Conservation (phyloP, 148 eudicot species). For the Fagopyrum homotropicum region DNA sequence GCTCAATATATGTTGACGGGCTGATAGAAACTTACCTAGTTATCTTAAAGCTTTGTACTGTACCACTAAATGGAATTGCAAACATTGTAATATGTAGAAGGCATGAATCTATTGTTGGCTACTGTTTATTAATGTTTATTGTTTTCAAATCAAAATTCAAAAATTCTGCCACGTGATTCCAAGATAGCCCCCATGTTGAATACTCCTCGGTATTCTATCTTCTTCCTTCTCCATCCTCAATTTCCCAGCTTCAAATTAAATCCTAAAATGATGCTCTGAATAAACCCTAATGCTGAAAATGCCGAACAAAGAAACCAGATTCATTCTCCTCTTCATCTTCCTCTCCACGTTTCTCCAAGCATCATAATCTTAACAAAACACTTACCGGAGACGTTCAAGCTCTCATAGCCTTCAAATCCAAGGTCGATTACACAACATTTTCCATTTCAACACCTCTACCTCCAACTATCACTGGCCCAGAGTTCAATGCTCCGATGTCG, state of each 20-base stretch:
- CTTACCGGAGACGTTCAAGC: slow-evolving; percentile 31
- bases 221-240: neutral
- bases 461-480: slow-evolving; percentile 44
- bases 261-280: slow-evolving; percentile 6
- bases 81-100: neutral
- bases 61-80: neutral
- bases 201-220: neutral
- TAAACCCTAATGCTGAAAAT: neutral
- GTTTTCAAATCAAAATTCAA: neutral
- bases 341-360: neutral
- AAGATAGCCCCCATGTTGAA: no score
- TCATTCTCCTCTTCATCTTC: neutral
- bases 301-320: neutral
- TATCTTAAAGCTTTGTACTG: neutral
- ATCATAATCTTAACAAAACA: neutral
- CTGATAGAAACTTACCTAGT: neutral
- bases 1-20: neutral
- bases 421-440: slow-evolving; percentile 32
- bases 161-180: neutral
- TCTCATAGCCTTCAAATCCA: slow-evolving; percentile 31
- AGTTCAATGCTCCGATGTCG: slow-evolving; percentile 22
- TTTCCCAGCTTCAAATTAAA: neutral
- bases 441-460: slow-evolving; percentile 22
- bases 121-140: neutral
- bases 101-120: neutral